These are phyloP conservation scores for Cronartium ribicola DNA, from an alignment of 1,284 basidiomycete species.

Conservation along the genomic window DNA sequence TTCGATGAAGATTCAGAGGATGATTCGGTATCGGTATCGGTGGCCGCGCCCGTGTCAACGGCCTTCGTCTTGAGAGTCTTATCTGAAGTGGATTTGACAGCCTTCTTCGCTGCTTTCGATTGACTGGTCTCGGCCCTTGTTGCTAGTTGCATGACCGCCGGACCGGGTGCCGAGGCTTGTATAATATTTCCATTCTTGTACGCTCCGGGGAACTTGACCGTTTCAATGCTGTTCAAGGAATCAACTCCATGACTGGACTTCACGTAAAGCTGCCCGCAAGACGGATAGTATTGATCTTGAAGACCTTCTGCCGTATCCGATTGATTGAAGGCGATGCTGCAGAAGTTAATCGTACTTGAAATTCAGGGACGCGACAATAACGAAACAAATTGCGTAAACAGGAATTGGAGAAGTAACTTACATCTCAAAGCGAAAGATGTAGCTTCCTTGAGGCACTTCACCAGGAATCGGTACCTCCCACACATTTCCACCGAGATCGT, in stretches of 20 bases:
- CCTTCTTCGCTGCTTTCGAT: not conserved
- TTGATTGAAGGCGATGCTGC: constrained; percentile 27
- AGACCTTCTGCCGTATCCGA: constrained; percentile 19
- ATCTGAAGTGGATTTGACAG: not conserved
- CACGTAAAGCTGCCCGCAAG: constrained; percentile 35
- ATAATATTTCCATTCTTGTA: constrained; percentile 28
- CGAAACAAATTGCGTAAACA: not conserved
- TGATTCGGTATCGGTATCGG: not conserved
- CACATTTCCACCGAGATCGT: constrained; percentile 20
- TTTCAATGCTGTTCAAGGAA: not conserved
- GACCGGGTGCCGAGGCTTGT: constrained; percentile 8
- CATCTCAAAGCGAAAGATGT: constrained; percentile 41
- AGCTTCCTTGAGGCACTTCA: constrained; percentile 24
- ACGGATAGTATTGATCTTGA: constrained; percentile 41
- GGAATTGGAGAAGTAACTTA: not conserved
- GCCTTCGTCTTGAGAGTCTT: not conserved
- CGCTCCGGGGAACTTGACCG: constrained; percentile 10
- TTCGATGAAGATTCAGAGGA: not conserved
- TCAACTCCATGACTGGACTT: not conserved
- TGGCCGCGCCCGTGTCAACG: not conserved
- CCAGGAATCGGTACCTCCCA: constrained; percentile 32
- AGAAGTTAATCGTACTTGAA: not conserved
- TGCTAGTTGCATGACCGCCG: not conserved
- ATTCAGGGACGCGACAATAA: not conserved
- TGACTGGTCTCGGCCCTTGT: not conserved